Evolutionary conservation across 345 rosid genomes (phyloP).

Genomic region (Eucalyptus sp.): DNA sequence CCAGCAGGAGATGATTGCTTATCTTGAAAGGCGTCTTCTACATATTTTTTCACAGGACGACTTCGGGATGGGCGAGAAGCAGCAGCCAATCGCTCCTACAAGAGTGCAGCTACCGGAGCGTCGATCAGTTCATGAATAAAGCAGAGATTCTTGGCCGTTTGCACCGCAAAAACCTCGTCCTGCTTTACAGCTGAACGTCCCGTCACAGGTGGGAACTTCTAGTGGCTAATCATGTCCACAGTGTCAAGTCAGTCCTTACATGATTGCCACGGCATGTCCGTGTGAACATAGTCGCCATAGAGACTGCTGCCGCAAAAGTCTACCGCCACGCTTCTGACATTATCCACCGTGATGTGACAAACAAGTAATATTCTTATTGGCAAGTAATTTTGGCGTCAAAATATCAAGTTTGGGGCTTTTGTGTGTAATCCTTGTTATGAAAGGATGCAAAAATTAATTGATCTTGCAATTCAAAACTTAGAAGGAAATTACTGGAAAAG

Average conservation of each 20-base stretch:
- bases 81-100: neutral
- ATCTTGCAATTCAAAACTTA: fast-evolving
- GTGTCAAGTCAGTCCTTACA: neutral
- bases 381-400: neutral
- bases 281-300: neutral
- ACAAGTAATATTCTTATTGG: fast-evolving
- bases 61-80: neutral
- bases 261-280: neutral
- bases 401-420: too few relatives aligned
- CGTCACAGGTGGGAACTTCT: neutral
- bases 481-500: fast-evolving
- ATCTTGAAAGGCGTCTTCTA: neutral
- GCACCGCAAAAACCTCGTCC: neutral
- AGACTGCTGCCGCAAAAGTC: neutral
- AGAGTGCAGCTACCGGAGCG: neutral
- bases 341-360: too few relatives aligned
- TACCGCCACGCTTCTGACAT: fast-evolving
- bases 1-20: neutral
- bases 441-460: neutral
- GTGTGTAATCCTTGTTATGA: fast-evolving
- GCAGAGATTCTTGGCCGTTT: neutral
- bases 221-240: neutral
- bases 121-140: neutral
- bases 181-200: fast-evolving
- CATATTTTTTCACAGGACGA: neutral